Base-by-base conservation (phyloP, 2,329 filamentous ascomycete species). In the Exophiala aquamarina region DNA sequence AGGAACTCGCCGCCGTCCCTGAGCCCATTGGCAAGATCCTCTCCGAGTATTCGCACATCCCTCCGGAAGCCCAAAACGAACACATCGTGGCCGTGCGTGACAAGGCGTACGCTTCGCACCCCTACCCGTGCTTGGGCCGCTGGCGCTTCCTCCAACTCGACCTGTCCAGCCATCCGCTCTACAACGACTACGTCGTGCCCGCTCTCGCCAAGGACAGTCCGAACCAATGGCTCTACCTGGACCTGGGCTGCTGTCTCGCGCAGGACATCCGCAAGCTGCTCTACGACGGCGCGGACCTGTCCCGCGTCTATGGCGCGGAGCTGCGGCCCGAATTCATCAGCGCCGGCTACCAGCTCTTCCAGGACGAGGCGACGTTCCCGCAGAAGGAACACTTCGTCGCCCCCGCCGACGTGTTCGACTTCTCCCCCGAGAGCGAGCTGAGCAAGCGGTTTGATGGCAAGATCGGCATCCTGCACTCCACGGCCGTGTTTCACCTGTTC, bases 281-380 rank as follows among this genome's bases (percentile, higher is more conserved):
- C 28, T 57, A 42, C 41, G 75, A 78, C 47, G 78, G 78, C 17
- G 76, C 76, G 6, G 64, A 71, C 17, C 66, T 71, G 3, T 60
- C 66, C 11, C 70, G 73, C 38, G 61, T 82, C n/a, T 49, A 49
- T 18, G 57, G 56, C 11, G 47, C 52, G 11, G 57, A 60, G 36
- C 60, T 72, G 14, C 58, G 64, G 23, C 56, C 59, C 2, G 61
- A 58, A 2, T 68, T 73, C 54, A 64, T 72, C 52, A 62, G 69
- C 9, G 49, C 69, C 1, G 70, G 71, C 4, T 72, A 69, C 54
- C 62, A 68, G 38, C 58, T 74, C 8, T 74, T 74, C 57, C 55
- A 57, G 11, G 70, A 73, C 56, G 52, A 55, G 11, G 62, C 54
- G 47, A 37, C 50, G 34, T 15, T 67, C 67, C 38, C 58, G 59